Conservation (phyloP, 2,329 filamentous ascomycete genomes). For the Xenoacremonium recifei region DNA sequence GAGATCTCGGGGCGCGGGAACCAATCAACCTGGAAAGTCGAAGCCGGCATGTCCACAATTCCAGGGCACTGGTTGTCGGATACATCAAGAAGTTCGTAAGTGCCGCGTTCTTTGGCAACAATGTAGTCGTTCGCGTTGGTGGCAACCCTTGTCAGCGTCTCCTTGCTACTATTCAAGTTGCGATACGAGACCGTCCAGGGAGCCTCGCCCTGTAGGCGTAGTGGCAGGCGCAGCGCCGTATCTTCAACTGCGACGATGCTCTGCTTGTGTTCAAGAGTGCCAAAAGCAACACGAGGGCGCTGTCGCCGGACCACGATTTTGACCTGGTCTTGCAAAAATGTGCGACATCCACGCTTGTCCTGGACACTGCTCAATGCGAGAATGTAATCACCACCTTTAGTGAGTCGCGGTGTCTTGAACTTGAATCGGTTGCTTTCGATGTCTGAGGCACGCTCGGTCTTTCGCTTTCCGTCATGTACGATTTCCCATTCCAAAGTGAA, state of each 20-base stretch:
- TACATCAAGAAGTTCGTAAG: constrained; percentile 77
- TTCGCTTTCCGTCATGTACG: constrained; percentile 82
- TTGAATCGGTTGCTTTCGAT: constrained; percentile 64
- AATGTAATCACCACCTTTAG: constrained; percentile 85
- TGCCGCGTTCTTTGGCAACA: constrained; percentile 64
- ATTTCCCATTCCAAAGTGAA: constrained; percentile 92
- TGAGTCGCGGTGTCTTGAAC: constrained; percentile 73
- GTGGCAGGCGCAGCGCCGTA: constrained; percentile 69
- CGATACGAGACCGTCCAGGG: constrained; percentile 81
- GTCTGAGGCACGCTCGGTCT: constrained; percentile 61
- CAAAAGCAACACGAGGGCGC: constrained; percentile 83
- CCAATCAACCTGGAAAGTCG: constrained; percentile 79
- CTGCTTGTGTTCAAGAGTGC: constrained; percentile 77
- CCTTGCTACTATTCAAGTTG: constrained; percentile 57
- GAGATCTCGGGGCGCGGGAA: constrained; percentile 74
- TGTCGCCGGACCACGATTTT: constrained; percentile 87
- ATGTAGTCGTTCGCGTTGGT: constrained; percentile 65
- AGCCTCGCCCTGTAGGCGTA: constrained; percentile 80
- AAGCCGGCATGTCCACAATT: constrained; percentile 69
- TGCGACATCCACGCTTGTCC: constrained; percentile 83
- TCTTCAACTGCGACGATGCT: constrained; percentile 75
- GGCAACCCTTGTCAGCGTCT: constrained; percentile 47
- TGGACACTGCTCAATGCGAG: constrained; percentile 82
- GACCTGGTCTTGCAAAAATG: constrained; percentile 78
- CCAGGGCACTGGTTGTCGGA: constrained; percentile 81